A percentile compares a stretch with the other conserved stretches of the same genome.
These are phyloP conservation scores for Lentinula boryana DNA, from an alignment of 768 basidiomycete species.

Conservation along the genomic window DNA sequence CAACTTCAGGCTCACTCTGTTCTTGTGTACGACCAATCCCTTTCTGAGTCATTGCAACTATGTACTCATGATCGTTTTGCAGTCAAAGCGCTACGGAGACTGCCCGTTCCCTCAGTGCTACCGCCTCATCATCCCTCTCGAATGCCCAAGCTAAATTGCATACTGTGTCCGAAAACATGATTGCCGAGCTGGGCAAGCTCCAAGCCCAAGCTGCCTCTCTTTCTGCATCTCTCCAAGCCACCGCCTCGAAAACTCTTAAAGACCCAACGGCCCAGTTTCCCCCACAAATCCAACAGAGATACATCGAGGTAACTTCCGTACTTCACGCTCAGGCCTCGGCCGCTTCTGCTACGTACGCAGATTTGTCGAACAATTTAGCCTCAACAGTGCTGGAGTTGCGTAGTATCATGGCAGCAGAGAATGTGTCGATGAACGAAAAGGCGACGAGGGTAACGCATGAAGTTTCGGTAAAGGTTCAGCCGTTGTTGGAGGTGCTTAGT, in stretches of 20 bases:
- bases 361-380: slow-evolving; percentile 38
- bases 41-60: background rate
- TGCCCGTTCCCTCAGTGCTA: slow-evolving; percentile 53
- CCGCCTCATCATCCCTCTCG: slow-evolving; percentile 51
- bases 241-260: slow-evolving; percentile 21
- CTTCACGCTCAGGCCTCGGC: background rate
- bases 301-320: background rate
- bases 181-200: slow-evolving; percentile 60
- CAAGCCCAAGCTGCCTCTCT: slow-evolving; percentile 51
- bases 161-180: slow-evolving; percentile 58
- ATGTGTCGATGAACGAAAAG: slow-evolving; percentile 60
- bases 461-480: slow-evolving; percentile 55
- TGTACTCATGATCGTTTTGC: background rate
- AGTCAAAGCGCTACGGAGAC: slow-evolving; percentile 70
- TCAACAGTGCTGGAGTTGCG: slow-evolving; percentile 49
- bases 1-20: slow-evolving; percentile 61
- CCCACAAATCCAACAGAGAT: slow-evolving; percentile 45
- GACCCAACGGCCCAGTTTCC: slow-evolving; percentile 41
- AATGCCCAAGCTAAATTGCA: slow-evolving; percentile 54
- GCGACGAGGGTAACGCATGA: slow-evolving; percentile 47
- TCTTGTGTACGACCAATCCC: slow-evolving; percentile 44
- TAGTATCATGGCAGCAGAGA: slow-evolving; percentile 43
- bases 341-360: slow-evolving; percentile 33
- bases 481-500: slow-evolving; percentile 49
- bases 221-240: slow-evolving; percentile 33